phyloP scores from a whole-genome alignment of 78 protist species.

The slime mould (Dictyostelium discoideum) region DNA sequence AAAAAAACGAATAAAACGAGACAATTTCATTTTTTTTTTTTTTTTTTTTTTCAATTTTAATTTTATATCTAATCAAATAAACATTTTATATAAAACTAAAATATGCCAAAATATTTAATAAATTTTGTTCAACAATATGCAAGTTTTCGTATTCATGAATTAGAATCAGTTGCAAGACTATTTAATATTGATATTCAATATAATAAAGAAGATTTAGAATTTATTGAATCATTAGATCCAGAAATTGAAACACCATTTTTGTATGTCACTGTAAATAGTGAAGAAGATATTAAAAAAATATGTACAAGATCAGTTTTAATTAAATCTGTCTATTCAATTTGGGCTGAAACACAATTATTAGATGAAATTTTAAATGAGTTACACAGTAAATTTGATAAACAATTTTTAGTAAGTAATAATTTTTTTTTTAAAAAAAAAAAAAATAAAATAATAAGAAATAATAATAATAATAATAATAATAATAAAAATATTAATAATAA shows the following conservation, averaged over 20 bases:
- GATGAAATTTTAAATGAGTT: constrained; percentile 16
- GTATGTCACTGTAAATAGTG: constrained; percentile 15
- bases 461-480: no score
- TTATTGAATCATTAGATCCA: constrained; percentile 41
- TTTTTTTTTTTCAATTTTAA: not conserved
- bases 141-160: constrained; percentile 38
- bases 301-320: constrained; percentile 38
- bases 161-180: constrained; percentile 30
- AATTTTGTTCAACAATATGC: constrained; percentile 31
- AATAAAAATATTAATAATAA: no score
- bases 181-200: constrained; percentile 1
- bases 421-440: not conserved
- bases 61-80: not conserved
- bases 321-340: constrained; percentile 2
- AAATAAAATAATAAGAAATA: not conserved
- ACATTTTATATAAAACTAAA: not conserved
- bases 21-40: not conserved
- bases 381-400: not conserved
- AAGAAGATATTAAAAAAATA: constrained; percentile 37
- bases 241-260: constrained; percentile 61
- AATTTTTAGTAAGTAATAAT: constrained; percentile 17
- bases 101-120: constrained; percentile 50
- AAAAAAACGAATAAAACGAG: not conserved
- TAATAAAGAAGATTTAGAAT: not conserved
- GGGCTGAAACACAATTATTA: constrained; percentile 20